These are phyloP conservation scores for Leishmania tropica DNA, from an alignment of 208 protist species.

Conservation along the genomic window DNA sequence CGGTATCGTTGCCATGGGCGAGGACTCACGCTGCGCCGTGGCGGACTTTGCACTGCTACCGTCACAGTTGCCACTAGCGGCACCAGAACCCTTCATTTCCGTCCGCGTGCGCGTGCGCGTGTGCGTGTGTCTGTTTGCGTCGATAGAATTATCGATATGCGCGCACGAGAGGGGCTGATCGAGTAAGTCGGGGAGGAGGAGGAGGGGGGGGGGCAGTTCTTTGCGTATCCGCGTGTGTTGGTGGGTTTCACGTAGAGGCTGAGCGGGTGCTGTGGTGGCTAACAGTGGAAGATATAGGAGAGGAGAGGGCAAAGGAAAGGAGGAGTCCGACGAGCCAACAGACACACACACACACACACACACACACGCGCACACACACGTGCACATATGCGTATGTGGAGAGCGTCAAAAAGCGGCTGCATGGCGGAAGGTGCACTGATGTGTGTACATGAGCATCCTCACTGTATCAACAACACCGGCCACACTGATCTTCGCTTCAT, in stretches of 20 bases:
- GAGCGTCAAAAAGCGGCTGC: not conserved
- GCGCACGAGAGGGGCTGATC: not conserved
- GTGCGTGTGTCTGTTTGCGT: not conserved
- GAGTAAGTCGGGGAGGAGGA: not conserved
- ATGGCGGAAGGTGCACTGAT: not conserved
- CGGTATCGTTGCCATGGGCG: slow-evolving; percentile 27
- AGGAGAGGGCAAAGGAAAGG: not conserved
- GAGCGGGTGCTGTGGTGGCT: not conserved
- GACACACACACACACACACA: not conserved
- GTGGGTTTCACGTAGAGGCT: too few relatives aligned
- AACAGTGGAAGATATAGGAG: not conserved
- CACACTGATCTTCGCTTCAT: not conserved
- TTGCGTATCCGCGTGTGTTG: not conserved
- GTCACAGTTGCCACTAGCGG: not conserved
- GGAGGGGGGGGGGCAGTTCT: not conserved
- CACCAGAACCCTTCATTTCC: not conserved
- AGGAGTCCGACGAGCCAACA: not conserved
- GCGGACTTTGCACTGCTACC: not conserved
- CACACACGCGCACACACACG: not conserved
- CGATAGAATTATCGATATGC: not conserved
- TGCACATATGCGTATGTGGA: not conserved
- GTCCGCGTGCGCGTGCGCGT: not conserved
- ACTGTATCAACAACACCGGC: not conserved
- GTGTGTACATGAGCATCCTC: not conserved
- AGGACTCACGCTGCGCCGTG: slow-evolving; percentile 18